Evolutionary conservation across 768 basidiomycete species (phyloP).

Genomic region (Rubroboletus pulcherrimus): DNA sequence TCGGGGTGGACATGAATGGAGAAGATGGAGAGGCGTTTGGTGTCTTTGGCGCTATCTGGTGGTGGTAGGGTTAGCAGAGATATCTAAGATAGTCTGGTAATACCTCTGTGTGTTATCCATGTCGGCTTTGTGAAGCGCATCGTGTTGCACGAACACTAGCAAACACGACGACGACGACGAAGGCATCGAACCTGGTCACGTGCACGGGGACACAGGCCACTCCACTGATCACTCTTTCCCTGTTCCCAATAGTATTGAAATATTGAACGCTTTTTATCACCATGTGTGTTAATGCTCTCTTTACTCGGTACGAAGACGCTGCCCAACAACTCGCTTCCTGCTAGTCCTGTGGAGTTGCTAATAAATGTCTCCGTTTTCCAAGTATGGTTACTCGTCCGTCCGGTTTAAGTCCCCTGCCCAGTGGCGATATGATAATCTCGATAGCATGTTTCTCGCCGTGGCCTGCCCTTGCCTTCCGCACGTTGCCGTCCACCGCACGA

Average conservation of each 20-base stretch:
- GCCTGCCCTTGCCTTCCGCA: neutral
- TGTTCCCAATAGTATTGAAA: too few relatives aligned
- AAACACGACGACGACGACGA: neutral
- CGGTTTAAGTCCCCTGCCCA: neutral
- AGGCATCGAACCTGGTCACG: neutral
- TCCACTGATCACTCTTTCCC: too few relatives aligned
- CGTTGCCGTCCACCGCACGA: neutral
- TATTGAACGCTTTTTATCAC: neutral
- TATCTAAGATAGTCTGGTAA: neutral
- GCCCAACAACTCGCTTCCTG: neutral
- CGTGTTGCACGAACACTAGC: neutral
- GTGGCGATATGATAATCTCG: neutral
- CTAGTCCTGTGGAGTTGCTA: too few relatives aligned
- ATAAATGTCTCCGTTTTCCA: neutral
- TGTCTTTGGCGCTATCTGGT: constrained; percentile 44
- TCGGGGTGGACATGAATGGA: constrained; percentile 94
- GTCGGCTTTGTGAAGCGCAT: constrained; percentile 90
- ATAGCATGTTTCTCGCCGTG: neutral
- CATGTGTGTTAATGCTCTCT: neutral
- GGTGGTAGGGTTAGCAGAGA: neutral
- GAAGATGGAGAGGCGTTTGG: constrained; percentile 81
- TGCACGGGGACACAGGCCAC: neutral
- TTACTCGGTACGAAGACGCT: neutral
- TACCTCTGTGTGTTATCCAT: constrained; percentile 81
- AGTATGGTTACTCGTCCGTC: neutral